These are phyloP conservation scores for Crepidotus variabilis DNA, from an alignment of 768 basidiomycete genomes.

Conservation along the genomic window DNA sequence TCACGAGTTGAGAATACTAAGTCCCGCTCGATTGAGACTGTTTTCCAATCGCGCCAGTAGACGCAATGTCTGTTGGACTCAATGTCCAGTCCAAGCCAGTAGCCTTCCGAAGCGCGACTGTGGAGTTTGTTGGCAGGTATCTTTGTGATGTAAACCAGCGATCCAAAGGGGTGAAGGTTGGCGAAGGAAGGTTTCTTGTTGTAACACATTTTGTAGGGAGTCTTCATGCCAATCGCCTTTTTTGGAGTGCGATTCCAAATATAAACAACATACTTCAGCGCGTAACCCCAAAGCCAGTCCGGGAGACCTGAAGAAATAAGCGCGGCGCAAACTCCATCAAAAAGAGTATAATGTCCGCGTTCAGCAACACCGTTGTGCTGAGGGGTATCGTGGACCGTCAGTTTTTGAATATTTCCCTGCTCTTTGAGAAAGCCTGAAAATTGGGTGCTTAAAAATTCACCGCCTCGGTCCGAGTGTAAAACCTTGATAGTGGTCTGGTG, in stretches of 20 bases:
- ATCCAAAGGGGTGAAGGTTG: not conserved
- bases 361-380: slow-evolving; percentile 3
- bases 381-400: slow-evolving; percentile 2
- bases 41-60: not conserved
- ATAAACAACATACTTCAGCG: not conserved
- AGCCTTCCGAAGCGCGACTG: not conserved
- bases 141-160: not conserved
- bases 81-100: not conserved
- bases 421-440: not conserved
- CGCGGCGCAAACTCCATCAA: not conserved
- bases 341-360: not conserved
- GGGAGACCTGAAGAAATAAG: not conserved
- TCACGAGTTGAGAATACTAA: not conserved
- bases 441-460: not conserved
- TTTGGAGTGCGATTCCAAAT: not conserved
- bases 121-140: not conserved
- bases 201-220: not conserved
- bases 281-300: not conserved
- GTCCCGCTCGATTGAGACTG: not conserved
- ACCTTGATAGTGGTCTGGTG: not conserved
- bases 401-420: slow-evolving; percentile 2
- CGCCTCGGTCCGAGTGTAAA: not conserved
- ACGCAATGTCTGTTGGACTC: not conserved
- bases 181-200: not conserved
- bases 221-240: not conserved